Evolutionary conservation across 371 early-diverging fungal genomes (phyloP).

Genomic region (Zychaea mexicana): DNA sequence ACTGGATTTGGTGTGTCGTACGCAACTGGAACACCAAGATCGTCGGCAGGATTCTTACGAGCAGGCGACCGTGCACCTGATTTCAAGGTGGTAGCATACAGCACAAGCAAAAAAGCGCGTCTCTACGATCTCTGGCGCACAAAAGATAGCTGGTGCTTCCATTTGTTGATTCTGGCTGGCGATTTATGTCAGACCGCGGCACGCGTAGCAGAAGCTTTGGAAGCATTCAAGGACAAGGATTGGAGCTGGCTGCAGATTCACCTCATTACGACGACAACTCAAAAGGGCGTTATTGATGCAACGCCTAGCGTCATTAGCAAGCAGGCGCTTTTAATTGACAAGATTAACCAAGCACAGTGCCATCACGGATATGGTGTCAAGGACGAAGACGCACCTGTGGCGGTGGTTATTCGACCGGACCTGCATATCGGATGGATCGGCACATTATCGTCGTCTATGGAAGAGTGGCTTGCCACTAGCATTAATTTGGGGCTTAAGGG

Average conservation of each 20-base stretch:
- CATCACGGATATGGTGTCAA: constrained; percentile 30
- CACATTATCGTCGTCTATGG: neutral
- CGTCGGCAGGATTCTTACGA: constrained; percentile 4
- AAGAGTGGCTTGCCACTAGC: neutral
- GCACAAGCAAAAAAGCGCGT: constrained; percentile 30
- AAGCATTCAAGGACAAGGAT: neutral
- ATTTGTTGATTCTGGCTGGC: constrained; percentile 2
- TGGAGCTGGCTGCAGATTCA: constrained; percentile 7
- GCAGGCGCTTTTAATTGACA: constrained; percentile 29
- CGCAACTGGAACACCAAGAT: neutral
- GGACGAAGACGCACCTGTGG: constrained; percentile 7
- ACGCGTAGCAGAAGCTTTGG: constrained; percentile 2
- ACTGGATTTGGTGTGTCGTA: constrained; percentile 36
- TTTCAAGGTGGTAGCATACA: constrained; percentile 31
- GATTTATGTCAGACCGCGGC: constrained; percentile 8
- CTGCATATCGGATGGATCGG: constrained; percentile 31
- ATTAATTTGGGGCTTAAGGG: neutral
- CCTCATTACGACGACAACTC: constrained; percentile 9
- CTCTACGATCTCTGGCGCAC: constrained; percentile 25
- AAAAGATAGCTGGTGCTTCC: constrained; percentile 1
- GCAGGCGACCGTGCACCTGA: constrained; percentile 44
- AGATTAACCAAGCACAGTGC: constrained; percentile 47
- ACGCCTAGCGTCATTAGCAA: neutral
- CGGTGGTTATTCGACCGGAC: constrained; percentile 34
- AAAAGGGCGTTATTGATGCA: constrained; percentile 5